Evolutionary conservation across 352 stramenopile genomes (phyloP), one percentile per base, ranked within the genome.

Genomic region (Globisporangium iwayamae): DNA sequence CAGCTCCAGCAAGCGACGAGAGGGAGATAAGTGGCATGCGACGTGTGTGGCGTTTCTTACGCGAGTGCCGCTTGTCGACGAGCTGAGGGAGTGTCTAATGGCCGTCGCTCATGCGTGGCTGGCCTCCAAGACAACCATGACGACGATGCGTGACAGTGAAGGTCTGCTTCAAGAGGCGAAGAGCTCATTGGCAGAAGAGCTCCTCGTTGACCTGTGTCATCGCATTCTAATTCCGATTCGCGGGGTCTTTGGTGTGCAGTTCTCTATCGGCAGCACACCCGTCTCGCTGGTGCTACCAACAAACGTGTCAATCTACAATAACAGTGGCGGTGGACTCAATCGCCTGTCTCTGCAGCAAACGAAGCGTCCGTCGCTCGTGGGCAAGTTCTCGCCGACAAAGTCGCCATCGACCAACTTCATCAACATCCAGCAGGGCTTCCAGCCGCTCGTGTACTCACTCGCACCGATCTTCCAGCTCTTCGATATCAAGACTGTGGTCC

Each of bases 11-110:
- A 58, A 13, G 57, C 22, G 43, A 55, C 11, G 51, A 60, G 16
- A 66, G 47, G 4, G 11, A 32, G 55, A 69, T 65, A 32, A 20
- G 16, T 95, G 86, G 86, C 69, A 89, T 41, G 75, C 76, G 0
- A 87, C 73, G 4, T 93, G 84, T 61, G n/a, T 95, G 16, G 73
- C 81, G 20, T 90, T 95, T 62, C 61, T 94, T 30, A 92, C 81
- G 2, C 64, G 86, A 18, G 63, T 94, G 8, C 84, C 86, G 1
- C 58, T 94, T 10, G 66, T 94, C 16, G 65, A 89, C 30, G 68
- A 79, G 18, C 39, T 91, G 14, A 76, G 69, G 22, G 62, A 57
- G 16, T 93, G 80, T 60, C 56, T 93, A 18, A 68, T 93, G 3
- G 67, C 66, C 38, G 78, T 93, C 46, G 73, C 81, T 3, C 70